Evolutionary conservation across 2,329 filamentous ascomycete species (phyloP).

Genomic region (Helotiales sp.): DNA sequence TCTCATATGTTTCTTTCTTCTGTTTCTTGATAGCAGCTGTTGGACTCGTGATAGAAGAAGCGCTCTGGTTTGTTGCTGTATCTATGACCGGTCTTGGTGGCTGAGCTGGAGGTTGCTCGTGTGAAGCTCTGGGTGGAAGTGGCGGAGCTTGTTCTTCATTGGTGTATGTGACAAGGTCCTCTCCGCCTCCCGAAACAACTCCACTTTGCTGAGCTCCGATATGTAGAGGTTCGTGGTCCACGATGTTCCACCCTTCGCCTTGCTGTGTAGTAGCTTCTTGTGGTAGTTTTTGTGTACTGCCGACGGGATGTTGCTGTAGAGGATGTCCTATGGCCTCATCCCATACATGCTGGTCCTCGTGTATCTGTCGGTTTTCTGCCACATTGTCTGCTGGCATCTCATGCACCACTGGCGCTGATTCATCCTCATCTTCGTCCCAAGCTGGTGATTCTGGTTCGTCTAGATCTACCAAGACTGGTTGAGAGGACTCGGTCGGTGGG

Average conservation of each 20-base stretch:
- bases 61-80: constrained; percentile 13
- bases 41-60: constrained; percentile 17
- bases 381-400: constrained; percentile 22
- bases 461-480: constrained; percentile 29
- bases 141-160: constrained; percentile 25
- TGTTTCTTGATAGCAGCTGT: constrained; percentile 20
- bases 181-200: constrained; percentile 18
- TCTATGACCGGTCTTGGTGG: constrained; percentile 26
- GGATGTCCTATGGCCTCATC: constrained; percentile 25
- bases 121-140: constrained; percentile 29
- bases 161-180: constrained; percentile 11
- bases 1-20: constrained; percentile 76
- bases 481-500: constrained; percentile 18
- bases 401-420: constrained; percentile 18
- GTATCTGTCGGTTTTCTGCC: constrained; percentile 23
- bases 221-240: constrained; percentile 26
- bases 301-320: constrained; percentile 7
- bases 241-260: constrained; percentile 31
- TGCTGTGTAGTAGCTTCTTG: constrained; percentile 21
- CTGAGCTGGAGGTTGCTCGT: constrained; percentile 28
- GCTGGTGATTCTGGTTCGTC: constrained; percentile 34
- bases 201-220: constrained; percentile 28
- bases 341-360: constrained; percentile 32
- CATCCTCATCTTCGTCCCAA: constrained; percentile 37
- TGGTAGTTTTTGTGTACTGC: background rate